These are phyloP conservation scores for Xylariaceae sp. DNA, from an alignment of 2,329 filamentous ascomycete genomes.

Conservation along the genomic window DNA sequence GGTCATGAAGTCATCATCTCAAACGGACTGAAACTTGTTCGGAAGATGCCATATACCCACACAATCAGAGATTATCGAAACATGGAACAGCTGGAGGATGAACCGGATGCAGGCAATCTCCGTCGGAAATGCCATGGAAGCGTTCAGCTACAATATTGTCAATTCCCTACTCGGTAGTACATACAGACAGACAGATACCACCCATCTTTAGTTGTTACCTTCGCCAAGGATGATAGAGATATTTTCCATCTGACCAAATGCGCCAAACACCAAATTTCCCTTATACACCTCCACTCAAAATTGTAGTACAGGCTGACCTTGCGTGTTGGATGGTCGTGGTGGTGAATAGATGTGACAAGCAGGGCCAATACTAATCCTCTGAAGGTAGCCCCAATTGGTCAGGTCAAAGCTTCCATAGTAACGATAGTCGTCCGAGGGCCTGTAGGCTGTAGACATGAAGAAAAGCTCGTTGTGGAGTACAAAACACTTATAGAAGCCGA, in stretches of 20 bases:
- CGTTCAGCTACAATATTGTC: neutral
- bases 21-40: neutral
- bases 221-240: slow-evolving; percentile 1
- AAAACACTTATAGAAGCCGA: neutral
- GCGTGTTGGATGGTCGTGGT: neutral
- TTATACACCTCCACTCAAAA: neutral
- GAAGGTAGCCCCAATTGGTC: neutral
- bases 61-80: neutral
- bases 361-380: slow-evolving; percentile 1
- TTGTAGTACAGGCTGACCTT: neutral
- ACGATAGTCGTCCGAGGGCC: slow-evolving; percentile 5
- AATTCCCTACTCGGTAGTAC: slow-evolving; percentile 11
- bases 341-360: neutral
- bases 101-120: too few relatives aligned
- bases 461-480: slow-evolving; percentile 1
- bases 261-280: slow-evolving; percentile 4
- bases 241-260: slow-evolving; percentile 3
- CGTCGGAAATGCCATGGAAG: neutral
- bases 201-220: neutral
- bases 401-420: slow-evolving; percentile 7
- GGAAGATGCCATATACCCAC: neutral
- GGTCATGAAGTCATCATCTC: neutral
- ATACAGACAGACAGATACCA: slow-evolving; percentile 8
- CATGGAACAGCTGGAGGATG: neutral
- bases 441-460: neutral